phyloP scores from a whole-genome alignment of 1,284 basidiomycete genomes.

The Inonotus hispidus region DNA sequence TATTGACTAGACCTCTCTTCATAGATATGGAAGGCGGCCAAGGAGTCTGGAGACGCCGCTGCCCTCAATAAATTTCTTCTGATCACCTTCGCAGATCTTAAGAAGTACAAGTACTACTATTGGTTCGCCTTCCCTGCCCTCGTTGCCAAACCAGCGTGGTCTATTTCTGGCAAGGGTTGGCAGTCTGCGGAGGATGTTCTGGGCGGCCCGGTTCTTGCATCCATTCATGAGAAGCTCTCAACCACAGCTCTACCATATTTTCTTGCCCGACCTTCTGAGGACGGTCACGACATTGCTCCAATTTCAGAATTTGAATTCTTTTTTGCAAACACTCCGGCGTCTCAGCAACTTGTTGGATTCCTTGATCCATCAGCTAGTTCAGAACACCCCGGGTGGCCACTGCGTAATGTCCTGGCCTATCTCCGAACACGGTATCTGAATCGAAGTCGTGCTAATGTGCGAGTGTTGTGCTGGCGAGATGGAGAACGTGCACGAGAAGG shows the following conservation, averaged over 20 bases:
- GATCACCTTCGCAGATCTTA: constrained; percentile 93
- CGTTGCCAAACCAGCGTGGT: constrained; percentile 82
- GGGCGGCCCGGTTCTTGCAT: constrained; percentile 36
- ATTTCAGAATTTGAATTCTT: constrained; percentile 6
- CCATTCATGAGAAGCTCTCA: constrained; percentile 46
- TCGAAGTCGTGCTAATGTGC: constrained; percentile 38
- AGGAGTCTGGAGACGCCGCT: constrained; percentile 42
- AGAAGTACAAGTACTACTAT: constrained; percentile 97
- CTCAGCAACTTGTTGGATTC: constrained; percentile 67
- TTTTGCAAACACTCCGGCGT: neutral
- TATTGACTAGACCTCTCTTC: neutral
- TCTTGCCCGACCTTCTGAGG: constrained; percentile 38
- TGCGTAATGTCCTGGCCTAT: constrained; percentile 88
- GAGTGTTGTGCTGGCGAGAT: constrained; percentile 74
- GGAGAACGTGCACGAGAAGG: constrained; percentile 37
- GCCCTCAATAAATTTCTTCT: constrained; percentile 77
- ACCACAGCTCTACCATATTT: constrained; percentile 48
- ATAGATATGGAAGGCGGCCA: constrained; percentile 63
- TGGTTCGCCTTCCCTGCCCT: constrained; percentile 98
- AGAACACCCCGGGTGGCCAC: constrained; percentile 86
- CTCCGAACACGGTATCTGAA: constrained; percentile 51
- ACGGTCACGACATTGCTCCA: constrained; percentile 34
- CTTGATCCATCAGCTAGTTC: constrained; percentile 82
- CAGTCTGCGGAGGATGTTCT: constrained; percentile 37
- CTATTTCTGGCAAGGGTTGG: constrained; percentile 60